A percentile compares a stretch with the other conserved stretches of the same genome.
phyloP scores from a whole-genome alignment of 768 basidiomycete genomes.

The Pleurotus tuber-regium region DNA sequence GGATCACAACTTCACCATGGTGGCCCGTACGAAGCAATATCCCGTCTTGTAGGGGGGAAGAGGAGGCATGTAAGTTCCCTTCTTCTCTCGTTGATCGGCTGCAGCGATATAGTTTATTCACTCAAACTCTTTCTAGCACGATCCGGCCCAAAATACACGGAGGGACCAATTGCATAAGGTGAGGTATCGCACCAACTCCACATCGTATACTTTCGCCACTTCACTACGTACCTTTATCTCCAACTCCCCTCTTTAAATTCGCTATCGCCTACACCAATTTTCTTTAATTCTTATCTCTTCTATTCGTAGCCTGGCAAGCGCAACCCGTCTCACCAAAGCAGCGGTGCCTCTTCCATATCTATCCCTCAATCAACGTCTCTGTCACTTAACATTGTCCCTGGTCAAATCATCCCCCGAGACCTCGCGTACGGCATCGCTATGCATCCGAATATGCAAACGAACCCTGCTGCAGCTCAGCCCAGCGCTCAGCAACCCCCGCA shows the following conservation, averaged over 20 bases:
- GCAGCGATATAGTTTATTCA: background rate
- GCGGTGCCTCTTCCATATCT: background rate
- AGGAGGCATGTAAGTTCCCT: constrained; percentile 1
- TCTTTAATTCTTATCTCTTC: background rate
- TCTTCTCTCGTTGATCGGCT: background rate
- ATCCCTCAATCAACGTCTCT: constrained; percentile 17
- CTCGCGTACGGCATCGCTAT: background rate
- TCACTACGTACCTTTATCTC: background rate
- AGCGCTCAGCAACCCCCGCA: background rate
- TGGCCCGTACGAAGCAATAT: constrained; percentile 72
- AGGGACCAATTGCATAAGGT: constrained; percentile 1
- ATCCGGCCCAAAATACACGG: background rate
- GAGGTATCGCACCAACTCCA: background rate
- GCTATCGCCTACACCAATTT: background rate
- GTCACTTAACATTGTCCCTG: constrained; percentile 50
- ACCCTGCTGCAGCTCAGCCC: background rate
- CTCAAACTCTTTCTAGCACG: background rate
- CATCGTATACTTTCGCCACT: background rate
- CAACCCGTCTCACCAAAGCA: background rate
- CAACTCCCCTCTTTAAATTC: background rate
- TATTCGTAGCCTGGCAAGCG: background rate
- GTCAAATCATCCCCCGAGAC: constrained; percentile 49
- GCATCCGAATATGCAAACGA: background rate
- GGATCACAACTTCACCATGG: constrained; percentile 63
- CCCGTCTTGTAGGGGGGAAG: constrained; percentile 17